Evolutionary conservation across 495 filamentous ascomycete species (phyloP), one percentile per base, ranked within the genome.

Genomic region (Cryomyces minteri): DNA sequence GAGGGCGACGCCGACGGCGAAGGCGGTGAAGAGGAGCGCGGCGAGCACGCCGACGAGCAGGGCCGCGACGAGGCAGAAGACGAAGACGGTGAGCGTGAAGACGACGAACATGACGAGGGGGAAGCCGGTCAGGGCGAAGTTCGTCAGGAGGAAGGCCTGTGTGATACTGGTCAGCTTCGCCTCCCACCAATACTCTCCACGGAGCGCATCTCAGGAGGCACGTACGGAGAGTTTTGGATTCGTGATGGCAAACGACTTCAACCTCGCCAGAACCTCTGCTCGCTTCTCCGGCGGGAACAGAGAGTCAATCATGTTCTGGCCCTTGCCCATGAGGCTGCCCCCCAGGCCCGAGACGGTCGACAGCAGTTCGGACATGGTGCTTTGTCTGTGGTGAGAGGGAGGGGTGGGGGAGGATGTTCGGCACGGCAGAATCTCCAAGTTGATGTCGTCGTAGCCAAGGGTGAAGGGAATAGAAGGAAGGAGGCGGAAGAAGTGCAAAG

Each of bases 1-100:
- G 28, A 78, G 62, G n/a, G 73, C 78, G 41, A 80, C 49, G 43
- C 75, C 71, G 45, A 71, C 66, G 64, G 72, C 76, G 59, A 77
- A 72, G 43, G 75, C 64, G 6, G 69, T 70, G 62, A 82, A 78
- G 48, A 77, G 44, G 40, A 67, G 53, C 5, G 67, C 69, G 25
- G 58, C 67, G 18, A 74, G 51, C 1, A 66, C 33, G 14, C 59
- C 69, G 32, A 68, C 46, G 44, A 73, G 39, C 5, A 83, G 44
- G 39, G 71, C 71, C 37, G 62, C 66, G 51, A 72, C 49, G 34
- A 76, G 43, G 29, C 72, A 66, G 58, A 80, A 67, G 53, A 71
- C 48, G 55, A 75, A 53, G 40, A 72, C 65, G 48, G 67, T 67
- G 34, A 72, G 48, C 48, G 64, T 59, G 63, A 81, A 79, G 51